Evolutionary conservation across 768 basidiomycete species (phyloP).

Genomic region (Gloeopeniophorella convolvens): DNA sequence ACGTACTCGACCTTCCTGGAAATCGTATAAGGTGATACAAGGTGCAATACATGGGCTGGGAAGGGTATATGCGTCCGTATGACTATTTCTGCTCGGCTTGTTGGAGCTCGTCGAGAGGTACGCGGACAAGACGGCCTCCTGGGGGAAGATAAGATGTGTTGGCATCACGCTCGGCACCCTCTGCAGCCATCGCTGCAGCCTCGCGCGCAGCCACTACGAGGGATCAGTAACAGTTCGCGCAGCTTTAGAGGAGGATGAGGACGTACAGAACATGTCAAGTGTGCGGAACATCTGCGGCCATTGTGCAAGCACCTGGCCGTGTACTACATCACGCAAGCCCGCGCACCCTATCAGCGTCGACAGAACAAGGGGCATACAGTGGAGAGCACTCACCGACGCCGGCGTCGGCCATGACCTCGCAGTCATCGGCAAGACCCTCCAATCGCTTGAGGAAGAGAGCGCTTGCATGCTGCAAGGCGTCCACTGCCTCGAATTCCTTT

Average conservation of each 20-base stretch:
- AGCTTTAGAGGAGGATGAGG: neutral
- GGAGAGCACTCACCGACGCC: conserved; percentile 46
- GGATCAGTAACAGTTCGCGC: neutral
- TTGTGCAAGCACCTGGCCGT: conserved; percentile 70
- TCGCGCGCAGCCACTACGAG: conserved; percentile 45
- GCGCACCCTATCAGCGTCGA: too few species aligned
- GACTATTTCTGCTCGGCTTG: conserved; percentile 22
- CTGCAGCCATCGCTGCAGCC: conserved; percentile 25
- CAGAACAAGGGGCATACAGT: neutral
- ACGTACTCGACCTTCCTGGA: too few species aligned
- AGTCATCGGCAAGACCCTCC: conserved; percentile 63
- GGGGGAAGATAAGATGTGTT: conserved; percentile 22
- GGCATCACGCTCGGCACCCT: conserved; percentile 15
- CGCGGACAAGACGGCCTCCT: conserved; percentile 65
- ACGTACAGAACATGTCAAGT: conserved; percentile 58
- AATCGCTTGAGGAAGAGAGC: conserved; percentile 60
- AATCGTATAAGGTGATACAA: too few species aligned
- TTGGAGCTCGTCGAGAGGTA: conserved; percentile 63
- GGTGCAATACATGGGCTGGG: neutral
- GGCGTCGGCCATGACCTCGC: conserved; percentile 71
- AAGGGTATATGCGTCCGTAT: neutral
- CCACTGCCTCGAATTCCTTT: conserved; percentile 72
- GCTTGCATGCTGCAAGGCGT: conserved; percentile 62
- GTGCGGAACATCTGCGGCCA: conserved; percentile 84
- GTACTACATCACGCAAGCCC: too few species aligned